phyloP scores from a whole-genome alignment of 192 early-diverging fungal species.

The Entomortierella parvispora region DNA sequence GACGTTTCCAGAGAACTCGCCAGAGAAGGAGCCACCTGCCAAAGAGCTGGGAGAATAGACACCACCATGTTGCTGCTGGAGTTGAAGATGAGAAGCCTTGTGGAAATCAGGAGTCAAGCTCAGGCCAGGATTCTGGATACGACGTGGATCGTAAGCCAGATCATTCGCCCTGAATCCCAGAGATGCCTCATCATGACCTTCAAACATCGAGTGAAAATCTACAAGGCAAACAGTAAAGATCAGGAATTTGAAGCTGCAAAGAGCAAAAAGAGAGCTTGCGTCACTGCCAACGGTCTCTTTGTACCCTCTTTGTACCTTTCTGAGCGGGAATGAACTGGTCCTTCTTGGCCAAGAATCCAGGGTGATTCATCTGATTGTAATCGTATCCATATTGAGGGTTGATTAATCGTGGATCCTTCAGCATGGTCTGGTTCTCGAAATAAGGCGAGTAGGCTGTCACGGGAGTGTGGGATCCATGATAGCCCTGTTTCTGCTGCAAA shows the following conservation, averaged over 20 bases:
- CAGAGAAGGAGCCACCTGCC: slow-evolving; percentile 23
- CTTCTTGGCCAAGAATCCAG: slow-evolving; percentile 34
- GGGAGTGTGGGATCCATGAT: slow-evolving; percentile 49
- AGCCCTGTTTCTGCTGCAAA: slow-evolving; percentile 16
- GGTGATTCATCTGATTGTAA: slow-evolving; percentile 32
- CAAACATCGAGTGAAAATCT: slow-evolving; percentile 48
- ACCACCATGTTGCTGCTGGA: slow-evolving; percentile 55
- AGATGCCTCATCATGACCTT: slow-evolving; percentile 46
- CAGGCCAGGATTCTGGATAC: slow-evolving; percentile 30
- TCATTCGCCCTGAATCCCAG: slow-evolving; percentile 47
- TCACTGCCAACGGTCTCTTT: too few species aligned
- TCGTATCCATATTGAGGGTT: slow-evolving; percentile 48
- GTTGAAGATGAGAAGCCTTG: slow-evolving; percentile 46
- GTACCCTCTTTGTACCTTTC: slow-evolving; percentile 16
- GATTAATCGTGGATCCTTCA: slow-evolving; percentile 40
- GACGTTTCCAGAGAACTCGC: slow-evolving; percentile 25
- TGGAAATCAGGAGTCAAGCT: slow-evolving; percentile 46
- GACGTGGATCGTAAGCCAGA: slow-evolving; percentile 44
- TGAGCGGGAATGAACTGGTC: slow-evolving; percentile 23
- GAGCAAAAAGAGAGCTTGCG: neutral
- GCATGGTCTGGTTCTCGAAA: slow-evolving; percentile 44
- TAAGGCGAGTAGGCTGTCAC: slow-evolving; percentile 47
- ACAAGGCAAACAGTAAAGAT: too few species aligned
- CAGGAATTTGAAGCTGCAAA: too few species aligned
- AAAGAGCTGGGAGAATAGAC: slow-evolving; percentile 20